Evolutionary conservation across 2,329 filamentous ascomycete species (phyloP), one percentile per base, ranked within the genome.

Genomic region (Mollisia scopiformis): DNA sequence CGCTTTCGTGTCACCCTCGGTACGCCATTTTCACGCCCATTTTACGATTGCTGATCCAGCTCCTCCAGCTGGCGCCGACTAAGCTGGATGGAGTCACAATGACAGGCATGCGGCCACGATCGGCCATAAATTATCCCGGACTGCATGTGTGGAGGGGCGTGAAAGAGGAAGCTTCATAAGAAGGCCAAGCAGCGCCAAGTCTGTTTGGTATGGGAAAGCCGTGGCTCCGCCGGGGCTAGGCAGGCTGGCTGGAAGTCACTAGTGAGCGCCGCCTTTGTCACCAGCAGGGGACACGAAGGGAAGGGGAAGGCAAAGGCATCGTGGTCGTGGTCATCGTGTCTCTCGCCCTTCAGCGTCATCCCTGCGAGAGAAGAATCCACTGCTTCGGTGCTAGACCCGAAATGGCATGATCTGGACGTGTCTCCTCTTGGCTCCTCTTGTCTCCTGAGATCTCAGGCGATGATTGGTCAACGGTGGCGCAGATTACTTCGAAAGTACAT

Each of bases 351-450:
- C 39, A 43, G 39, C 43, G 27, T 27, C 27, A 62, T 55, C 51
- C 57, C 53, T 11, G 61, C 25, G 37, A 46, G 35, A 55, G 58
- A 58, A 59, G 59, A 33, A 47, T 62, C 52, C 47, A 28, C 43
- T 62, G 31, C 62, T 64, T 64, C 59, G 55, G 27, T 64, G 52
- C 62, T 65, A 65, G 55, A n/a, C 57, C 52, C 25, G 5, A 52
- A 25, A 14, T 5, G 46, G 43, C 27, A 30, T 41, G n/a, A n/a
- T n/a, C n/a, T n/a, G n/a, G n/a, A n/a, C n/a, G n/a, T n/a, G n/a
- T n/a, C n/a, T n/a, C n/a, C n/a, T n/a, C n/a, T n/a, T n/a, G n/a
- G n/a, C n/a, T n/a, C n/a, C n/a, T n/a, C n/a, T n/a, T n/a, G n/a
- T n/a, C n/a, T n/a, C n/a, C n/a, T n/a, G n/a, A n/a, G n/a, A n/a